phyloP scores from a whole-genome alignment of 192 early-diverging fungal genomes.

The Gryganskiella cystojenkinii region DNA sequence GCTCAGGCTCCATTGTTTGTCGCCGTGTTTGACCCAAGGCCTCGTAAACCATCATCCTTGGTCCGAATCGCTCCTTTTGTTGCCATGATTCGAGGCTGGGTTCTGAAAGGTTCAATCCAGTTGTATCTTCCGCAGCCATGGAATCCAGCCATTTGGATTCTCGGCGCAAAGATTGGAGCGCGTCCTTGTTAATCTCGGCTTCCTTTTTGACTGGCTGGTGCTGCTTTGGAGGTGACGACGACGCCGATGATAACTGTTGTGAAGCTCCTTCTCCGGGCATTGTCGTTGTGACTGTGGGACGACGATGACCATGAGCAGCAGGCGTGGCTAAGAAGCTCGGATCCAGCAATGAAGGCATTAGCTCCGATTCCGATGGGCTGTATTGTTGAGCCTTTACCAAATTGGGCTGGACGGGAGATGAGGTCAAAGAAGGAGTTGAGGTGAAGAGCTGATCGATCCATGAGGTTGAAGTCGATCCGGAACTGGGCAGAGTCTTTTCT shows the following conservation, averaged over 20 bases:
- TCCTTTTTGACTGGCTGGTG: conserved; percentile 13
- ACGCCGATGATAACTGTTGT: not conserved
- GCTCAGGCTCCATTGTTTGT: not conserved
- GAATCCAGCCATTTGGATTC: conserved; percentile 47
- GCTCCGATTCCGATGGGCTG: not conserved
- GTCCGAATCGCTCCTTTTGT: conserved; percentile 25
- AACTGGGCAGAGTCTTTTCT: not conserved
- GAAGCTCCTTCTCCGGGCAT: not conserved
- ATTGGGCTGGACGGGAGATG: not conserved
- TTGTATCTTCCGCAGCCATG: conserved; percentile 33
- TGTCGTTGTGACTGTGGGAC: conserved; percentile 10
- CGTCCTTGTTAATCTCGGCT: conserved; percentile 19
- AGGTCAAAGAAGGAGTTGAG: not conserved
- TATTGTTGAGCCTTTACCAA: not conserved
- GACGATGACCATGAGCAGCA: conserved; percentile 26
- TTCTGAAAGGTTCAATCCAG: conserved; percentile 21
- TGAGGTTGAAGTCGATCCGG: not conserved
- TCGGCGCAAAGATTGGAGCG: conserved; percentile 21
- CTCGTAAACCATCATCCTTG: conserved; percentile 48
- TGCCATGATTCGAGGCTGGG: conserved; percentile 17
- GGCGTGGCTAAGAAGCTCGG: conserved; percentile 39
- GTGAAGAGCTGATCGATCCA: conserved; percentile 38
- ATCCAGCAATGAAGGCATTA: conserved; percentile 22
- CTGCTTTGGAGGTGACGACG: not conserved
- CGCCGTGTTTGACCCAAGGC: not conserved